Base-by-base conservation (phyloP, 805 yeast genomes). In the Barnettozyma pratensis region DNA sequence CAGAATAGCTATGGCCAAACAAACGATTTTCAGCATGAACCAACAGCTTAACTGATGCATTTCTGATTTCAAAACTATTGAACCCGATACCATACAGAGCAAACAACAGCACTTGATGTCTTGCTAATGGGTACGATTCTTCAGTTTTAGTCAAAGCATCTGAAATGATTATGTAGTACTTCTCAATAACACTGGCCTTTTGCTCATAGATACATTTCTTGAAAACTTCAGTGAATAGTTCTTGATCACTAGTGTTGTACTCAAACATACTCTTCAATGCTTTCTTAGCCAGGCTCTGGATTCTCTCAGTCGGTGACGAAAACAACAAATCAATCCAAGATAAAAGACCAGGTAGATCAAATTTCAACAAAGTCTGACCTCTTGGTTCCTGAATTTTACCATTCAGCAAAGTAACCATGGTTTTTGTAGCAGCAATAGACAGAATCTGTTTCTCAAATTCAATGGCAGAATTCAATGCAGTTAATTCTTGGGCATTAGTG, bases 261-360 rank as follows among this genome's bases (percentile, higher is more conserved):
- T 66, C 69, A 25, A 94, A 70, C 37, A 94, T 70, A 55, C 85
- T 87, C 42, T 74, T 71, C 39, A 94, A 68, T 0, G 97, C 97
- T 12, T 69, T 68, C 26, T 80, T 74, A 0, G 96, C 98, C 36
- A 85, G 63, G 4, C 71, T 75, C 46, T 76, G 80, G 28, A 85
- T 71, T 32, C 70, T 69, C 7, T 81, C 85, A 42, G 79, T 80
- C 4, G 77, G 74, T 0, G 85, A 75, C 26, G 73, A 69, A 46
- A 91, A 74, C 27, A 92, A 69, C 1, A 88, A 73, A 58, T 84
- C 84, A n/a, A 89, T 77, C 98, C 98, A 94, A 12, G 75, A 70
- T 64, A 89, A 70, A 19, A 90, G 71, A 0, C 81, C 81, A 3
- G 77, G 69, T 6, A 85, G 74, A 54, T 89, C 91, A 64, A 90